These are phyloP conservation scores for Pulveroboletus sp. DNA, from an alignment of 768 basidiomycete genomes.

Conservation along the genomic window DNA sequence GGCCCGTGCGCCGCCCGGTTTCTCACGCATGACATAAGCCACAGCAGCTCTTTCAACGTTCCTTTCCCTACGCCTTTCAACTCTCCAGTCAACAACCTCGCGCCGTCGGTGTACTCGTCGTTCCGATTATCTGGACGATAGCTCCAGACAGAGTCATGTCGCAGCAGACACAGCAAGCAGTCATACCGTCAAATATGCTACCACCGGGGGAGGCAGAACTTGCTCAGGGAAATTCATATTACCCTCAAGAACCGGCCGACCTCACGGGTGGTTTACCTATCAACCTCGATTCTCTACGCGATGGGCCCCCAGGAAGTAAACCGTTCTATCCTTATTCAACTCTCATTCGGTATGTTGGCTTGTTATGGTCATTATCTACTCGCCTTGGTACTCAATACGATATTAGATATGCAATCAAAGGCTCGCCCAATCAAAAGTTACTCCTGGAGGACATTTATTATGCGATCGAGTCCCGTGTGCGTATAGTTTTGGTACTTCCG, in stretches of 20 bases:
- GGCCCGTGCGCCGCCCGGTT: slow-evolving; percentile 55
- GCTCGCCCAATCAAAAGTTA: slow-evolving; percentile 81
- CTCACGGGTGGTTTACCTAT: slow-evolving; percentile 81
- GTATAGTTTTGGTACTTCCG: slow-evolving; percentile 25
- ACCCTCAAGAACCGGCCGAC: slow-evolving; percentile 74
- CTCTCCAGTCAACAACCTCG: slow-evolving; percentile 21
- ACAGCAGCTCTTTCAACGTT: slow-evolving; percentile 40
- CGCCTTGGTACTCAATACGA: slow-evolving; percentile 1
- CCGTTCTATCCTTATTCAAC: slow-evolving; percentile 91
- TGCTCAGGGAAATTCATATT: slow-evolving; percentile 52
- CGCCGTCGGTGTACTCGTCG: slow-evolving; percentile 11
- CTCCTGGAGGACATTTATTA: slow-evolving; percentile 89
- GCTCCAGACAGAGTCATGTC: slow-evolving; percentile 37
- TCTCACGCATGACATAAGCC: slow-evolving; percentile 51
- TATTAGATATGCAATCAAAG: slow-evolving; percentile 82
- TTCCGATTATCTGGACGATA: slow-evolving; percentile 9
- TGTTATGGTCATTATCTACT: background rate
- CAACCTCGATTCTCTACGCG: slow-evolving; percentile 80
- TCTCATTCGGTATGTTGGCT: slow-evolving; percentile 67
- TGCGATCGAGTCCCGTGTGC: slow-evolving; percentile 82
- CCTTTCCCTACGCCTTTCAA: slow-evolving; percentile 29
- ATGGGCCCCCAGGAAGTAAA: slow-evolving; percentile 85
- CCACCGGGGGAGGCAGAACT: slow-evolving; percentile 51
- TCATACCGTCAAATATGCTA: slow-evolving; percentile 60
- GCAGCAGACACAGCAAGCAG: slow-evolving; percentile 46